phyloP scores from a whole-genome alignment of 306 rosid species.

The Carpinus viminea region DNA sequence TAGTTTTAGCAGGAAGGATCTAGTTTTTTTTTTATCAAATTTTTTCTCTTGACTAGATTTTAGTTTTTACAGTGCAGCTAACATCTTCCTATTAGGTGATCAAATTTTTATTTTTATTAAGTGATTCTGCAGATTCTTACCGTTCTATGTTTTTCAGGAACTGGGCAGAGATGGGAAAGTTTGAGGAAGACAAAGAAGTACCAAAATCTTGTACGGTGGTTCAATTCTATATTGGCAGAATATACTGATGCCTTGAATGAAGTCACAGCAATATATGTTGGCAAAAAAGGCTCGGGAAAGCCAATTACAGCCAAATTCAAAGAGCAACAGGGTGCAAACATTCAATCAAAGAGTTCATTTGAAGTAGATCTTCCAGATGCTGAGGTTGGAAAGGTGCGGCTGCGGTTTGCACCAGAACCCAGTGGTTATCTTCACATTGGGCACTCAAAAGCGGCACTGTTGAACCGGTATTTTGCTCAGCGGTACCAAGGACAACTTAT shows the following conservation, averaged over 20 bases:
- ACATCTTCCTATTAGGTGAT: background rate
- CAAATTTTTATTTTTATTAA: background rate
- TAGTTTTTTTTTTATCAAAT: background rate
- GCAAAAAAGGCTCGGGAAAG: conserved; percentile 65
- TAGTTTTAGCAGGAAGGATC: background rate
- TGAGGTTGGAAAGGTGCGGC: conserved; percentile 78
- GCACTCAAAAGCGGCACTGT: conserved; percentile 89
- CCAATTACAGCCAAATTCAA: conserved; percentile 41
- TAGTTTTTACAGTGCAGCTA: background rate
- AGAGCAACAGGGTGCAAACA: conserved; percentile 37
- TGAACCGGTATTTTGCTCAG: conserved; percentile 88
- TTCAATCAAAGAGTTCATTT: conserved; percentile 39
- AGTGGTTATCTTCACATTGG: conserved; percentile 99
- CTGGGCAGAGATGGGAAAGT: conserved; percentile 93
- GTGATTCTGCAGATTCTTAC: background rate
- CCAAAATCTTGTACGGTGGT: conserved; percentile 81
- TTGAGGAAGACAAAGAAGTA: conserved; percentile 87
- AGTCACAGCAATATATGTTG: conserved; percentile 46
- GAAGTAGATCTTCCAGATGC: conserved; percentile 93
- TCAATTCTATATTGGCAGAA: conserved; percentile 61
- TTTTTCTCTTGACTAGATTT: background rate
- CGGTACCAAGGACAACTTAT: conserved; percentile 71
- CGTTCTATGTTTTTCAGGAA: conserved; percentile 44
- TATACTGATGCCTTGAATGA: conserved; percentile 54
- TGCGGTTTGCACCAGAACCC: conserved; percentile 98